Percentiles rank a stretch among this genome's conserved stretches.
Evolutionary conservation across 1,284 basidiomycete species (phyloP).

Genomic region (Papiliotrema laurentii): DNA sequence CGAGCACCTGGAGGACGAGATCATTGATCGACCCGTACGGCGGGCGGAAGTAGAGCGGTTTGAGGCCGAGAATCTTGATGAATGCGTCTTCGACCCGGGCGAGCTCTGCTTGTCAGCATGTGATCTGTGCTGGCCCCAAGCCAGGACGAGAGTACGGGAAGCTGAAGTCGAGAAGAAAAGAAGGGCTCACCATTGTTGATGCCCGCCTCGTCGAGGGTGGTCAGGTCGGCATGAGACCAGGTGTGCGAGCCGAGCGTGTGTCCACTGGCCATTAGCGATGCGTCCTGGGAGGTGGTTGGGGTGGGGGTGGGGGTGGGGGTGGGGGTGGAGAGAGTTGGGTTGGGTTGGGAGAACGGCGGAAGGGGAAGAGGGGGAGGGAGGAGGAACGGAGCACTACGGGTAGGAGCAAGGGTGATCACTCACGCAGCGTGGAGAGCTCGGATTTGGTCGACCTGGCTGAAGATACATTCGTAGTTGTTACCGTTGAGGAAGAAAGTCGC

Average conservation of each 20-base stretch:
- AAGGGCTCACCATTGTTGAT: conserved; percentile 49
- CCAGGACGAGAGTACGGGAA: background rate
- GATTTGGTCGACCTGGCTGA: conserved; percentile 45
- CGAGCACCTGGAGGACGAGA: conserved; percentile 51
- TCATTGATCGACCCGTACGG: conserved; percentile 56
- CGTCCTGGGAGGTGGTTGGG: background rate
- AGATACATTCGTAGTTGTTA: conserved; percentile 54
- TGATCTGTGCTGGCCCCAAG: background rate
- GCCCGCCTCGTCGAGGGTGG: conserved; percentile 45
- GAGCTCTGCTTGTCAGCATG: conserved; percentile 35
- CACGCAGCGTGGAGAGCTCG: conserved; percentile 25
- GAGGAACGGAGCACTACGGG: too few species aligned
- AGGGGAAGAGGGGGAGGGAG: too few species aligned
- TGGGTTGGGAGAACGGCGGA: background rate
- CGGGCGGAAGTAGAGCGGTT: conserved; percentile 51
- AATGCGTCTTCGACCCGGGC: conserved; percentile 54
- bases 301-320: background rate
- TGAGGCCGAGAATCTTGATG: conserved; percentile 52
- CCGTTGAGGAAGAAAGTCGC: conserved; percentile 32
- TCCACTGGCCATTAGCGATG: conserved; percentile 24
- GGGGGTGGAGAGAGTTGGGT: background rate
- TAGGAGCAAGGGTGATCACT: conserved; percentile 2
- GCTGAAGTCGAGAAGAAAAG: conserved; percentile 5
- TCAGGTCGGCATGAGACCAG: conserved; percentile 55
- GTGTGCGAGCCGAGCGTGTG: conserved; percentile 58